Evolutionary conservation across 129 eudicot species (phyloP).

Genomic region (Ambrosia artemisiifolia): DNA sequence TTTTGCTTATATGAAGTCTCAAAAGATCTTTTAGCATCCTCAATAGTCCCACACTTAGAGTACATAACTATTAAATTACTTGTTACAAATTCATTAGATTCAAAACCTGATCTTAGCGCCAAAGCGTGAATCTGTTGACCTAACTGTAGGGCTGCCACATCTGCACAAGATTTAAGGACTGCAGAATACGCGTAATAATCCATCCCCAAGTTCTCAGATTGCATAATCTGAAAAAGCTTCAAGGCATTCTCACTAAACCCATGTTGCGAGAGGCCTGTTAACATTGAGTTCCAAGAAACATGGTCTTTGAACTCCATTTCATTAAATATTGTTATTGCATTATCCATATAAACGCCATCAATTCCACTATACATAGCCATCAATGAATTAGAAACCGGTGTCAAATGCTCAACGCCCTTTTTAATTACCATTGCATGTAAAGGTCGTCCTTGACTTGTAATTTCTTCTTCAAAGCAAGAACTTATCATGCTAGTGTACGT

Average conservation of each 20-base stretch:
- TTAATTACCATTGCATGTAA: slow-evolving; percentile 71
- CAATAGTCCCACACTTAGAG: slow-evolving; percentile 80
- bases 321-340: slow-evolving; percentile 51
- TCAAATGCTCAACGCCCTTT: slow-evolving; percentile 51
- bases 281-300: slow-evolving; percentile 81
- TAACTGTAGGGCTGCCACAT: slow-evolving; percentile 65
- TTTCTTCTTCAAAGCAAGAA: slow-evolving; percentile 51
- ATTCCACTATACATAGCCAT: slow-evolving; percentile 62
- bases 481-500: slow-evolving; percentile 72
- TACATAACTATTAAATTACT: slow-evolving; percentile 85
- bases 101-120: slow-evolving; percentile 56
- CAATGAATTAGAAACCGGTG: slow-evolving; percentile 68
- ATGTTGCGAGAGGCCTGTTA: slow-evolving; percentile 74
- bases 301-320: slow-evolving; percentile 48
- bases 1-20: slow-evolving; percentile 50
- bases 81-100: slow-evolving; percentile 65
- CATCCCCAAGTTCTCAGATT: slow-evolving; percentile 35
- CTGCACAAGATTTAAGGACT: slow-evolving; percentile 74
- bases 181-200: slow-evolving; percentile 84
- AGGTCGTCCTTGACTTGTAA: slow-evolving; percentile 45
- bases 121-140: slow-evolving; percentile 77
- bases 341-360: slow-evolving; percentile 35
- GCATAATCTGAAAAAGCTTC: slow-evolving; percentile 60
- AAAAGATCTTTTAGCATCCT: slow-evolving; percentile 67
- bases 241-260: slow-evolving; percentile 68